Base-by-base conservation (phyloP, 2,329 filamentous ascomycete species). In the Penicillium corylophilum region DNA sequence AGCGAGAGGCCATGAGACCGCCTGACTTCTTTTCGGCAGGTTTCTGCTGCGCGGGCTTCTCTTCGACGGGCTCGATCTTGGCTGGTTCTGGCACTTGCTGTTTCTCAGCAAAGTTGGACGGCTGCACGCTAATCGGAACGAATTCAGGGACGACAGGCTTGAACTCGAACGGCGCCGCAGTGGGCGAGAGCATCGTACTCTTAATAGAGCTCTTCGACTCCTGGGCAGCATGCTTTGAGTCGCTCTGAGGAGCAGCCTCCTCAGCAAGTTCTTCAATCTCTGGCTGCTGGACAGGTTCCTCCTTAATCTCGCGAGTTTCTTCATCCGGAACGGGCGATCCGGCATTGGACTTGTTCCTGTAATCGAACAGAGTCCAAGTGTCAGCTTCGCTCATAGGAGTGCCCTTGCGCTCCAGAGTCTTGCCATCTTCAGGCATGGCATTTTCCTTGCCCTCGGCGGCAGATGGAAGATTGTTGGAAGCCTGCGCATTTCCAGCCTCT, bases 121-220 rank as follows among this genome's bases (percentile, higher is more conserved):
- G 49, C 16, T 55, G 23, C 2, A 59, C 51, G 7, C 45, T 38
- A 23, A 56, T 53, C 15, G 66, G 63, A 24, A 66, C 56, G 48
- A 70, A 67, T 42, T 65, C 59, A 36, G 65, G 51, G 46, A 68
- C 63, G 45, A 63, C 62, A 53, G 71, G 63, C 51, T 73, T 70
- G 61, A 75, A 79, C 49, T 79, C 80, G 66, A 94, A 95, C 0
- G 87, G 80, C 62, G 82, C 83, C 0, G 89, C 88, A 15, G 83
- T 79, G 4, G 88, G 86, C 31, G 89, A 92, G 22, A 92, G 76
- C 4, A 84, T 84, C 59, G 79, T 80, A 59, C 77, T 77, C 65
- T 68, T 70, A 35, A 48, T 24, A 13, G 60, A 56, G 41, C 54
- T 56, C 48, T 65, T 61, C n/a, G 63, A 54, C 43, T 61, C 57